Evolutionary conservation across 2,329 filamentous ascomycete species (phyloP).

Genomic region (Cercospora sojina): DNA sequence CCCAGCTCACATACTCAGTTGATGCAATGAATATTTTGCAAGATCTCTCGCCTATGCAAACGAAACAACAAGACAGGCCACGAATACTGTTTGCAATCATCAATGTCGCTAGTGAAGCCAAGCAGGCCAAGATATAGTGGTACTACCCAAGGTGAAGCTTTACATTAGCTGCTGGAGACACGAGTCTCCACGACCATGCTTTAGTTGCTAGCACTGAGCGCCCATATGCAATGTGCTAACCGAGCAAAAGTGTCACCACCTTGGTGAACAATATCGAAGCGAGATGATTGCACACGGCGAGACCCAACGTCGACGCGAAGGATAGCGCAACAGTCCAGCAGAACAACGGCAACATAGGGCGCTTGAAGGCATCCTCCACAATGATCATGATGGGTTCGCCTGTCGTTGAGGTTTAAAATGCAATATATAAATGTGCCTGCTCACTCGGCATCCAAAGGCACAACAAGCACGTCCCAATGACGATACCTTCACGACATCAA

Average conservation of each 20-base stretch:
- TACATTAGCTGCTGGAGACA: not conserved
- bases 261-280: not conserved
- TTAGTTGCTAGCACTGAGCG: not conserved
- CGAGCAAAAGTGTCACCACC: not conserved
- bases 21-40: not conserved
- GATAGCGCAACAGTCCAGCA: not conserved
- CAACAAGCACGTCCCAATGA: not conserved
- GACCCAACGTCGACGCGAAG: not conserved
- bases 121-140: not conserved
- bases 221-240: not conserved
- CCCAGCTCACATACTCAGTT: not conserved
- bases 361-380: not conserved
- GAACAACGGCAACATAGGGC: not conserved
- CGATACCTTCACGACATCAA: not conserved
- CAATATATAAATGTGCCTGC: not conserved
- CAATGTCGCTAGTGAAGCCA: not conserved
- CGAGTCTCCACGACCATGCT: not conserved
- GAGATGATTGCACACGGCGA: not conserved
- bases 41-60: not conserved
- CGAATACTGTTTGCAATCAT: not conserved
- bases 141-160: not conserved
- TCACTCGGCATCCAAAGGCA: not conserved
- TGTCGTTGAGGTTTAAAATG: not conserved
- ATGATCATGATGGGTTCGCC: not conserved
- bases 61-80: not conserved